Percentiles rank a stretch among this genome's conserved stretches.
Conservation (phyloP, 2,329 filamentous ascomycete genomes). For the Fusarium sp. region DNA sequence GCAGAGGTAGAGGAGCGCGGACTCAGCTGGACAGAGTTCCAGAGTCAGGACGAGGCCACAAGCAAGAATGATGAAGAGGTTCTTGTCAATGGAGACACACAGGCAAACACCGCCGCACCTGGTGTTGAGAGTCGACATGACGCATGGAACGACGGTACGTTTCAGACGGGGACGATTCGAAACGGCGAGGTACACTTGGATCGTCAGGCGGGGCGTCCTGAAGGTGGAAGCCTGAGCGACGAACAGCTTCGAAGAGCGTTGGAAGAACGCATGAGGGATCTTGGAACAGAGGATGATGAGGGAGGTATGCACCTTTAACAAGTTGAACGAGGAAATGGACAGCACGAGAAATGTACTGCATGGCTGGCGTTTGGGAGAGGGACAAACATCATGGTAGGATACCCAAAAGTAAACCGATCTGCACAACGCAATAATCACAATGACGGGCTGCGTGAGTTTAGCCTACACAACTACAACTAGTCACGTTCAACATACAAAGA, state of each 20-base stretch:
- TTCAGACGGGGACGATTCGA: conserved; percentile 71
- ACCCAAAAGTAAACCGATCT: conserved; percentile 36
- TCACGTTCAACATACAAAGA: conserved; percentile 3
- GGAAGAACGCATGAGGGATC: conserved; percentile 66
- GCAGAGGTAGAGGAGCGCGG: conserved; percentile 75
- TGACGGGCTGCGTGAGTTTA: not conserved
- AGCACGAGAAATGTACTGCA: conserved; percentile 23
- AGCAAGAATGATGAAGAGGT: conserved; percentile 49
- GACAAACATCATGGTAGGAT: conserved; percentile 39
- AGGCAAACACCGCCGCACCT: conserved; percentile 1
- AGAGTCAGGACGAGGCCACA: conserved; percentile 61
- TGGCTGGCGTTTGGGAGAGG: conserved; percentile 48
- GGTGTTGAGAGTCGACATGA: conserved; percentile 50
- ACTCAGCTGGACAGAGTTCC: conserved; percentile 70
- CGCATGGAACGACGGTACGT: conserved; percentile 75
- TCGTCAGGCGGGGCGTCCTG: conserved; percentile 38
- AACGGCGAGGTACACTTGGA: conserved; percentile 66
- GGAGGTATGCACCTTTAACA: conserved; percentile 74
- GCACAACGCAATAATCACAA: conserved; percentile 3
- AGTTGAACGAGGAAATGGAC: not conserved
- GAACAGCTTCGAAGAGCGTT: conserved; percentile 71
- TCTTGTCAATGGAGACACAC: conserved; percentile 39
- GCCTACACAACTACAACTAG: not conserved
- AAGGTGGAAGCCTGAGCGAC: conserved; percentile 68
- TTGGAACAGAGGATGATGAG: conserved; percentile 62